A percentile compares a stretch with the other conserved stretches of the same genome.
These are phyloP conservation scores for Diaporthe nobilis DNA, from an alignment of 2,329 filamentous ascomycete genomes.

Conservation along the genomic window DNA sequence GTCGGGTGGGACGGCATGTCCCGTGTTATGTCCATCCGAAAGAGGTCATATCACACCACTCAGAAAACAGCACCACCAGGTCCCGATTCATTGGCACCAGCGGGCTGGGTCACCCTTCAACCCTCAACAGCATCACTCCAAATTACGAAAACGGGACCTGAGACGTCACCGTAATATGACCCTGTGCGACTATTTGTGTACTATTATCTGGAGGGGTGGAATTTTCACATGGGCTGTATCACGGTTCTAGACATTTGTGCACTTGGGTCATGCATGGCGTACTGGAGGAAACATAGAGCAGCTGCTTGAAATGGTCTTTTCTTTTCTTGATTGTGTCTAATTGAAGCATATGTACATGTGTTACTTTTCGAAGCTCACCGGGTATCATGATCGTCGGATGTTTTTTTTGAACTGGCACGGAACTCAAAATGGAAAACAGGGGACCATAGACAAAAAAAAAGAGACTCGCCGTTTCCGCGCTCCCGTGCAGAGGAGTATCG, in stretches of 20 bases:
- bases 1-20: neutral
- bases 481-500: neutral
- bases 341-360: slow-evolving; percentile 9
- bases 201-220: neutral
- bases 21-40: neutral
- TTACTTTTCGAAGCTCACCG: neutral
- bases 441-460: slow-evolving; percentile 7
- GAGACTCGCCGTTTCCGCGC: neutral
- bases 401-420: neutral
- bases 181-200: slow-evolving; percentile 25
- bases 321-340: neutral
- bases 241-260: slow-evolving; percentile 7
- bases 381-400: slow-evolving; percentile 4
- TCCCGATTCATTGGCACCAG: slow-evolving; percentile 23
- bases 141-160: neutral
- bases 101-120: slow-evolving; percentile 26
- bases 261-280: slow-evolving; percentile 6
- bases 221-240: neutral
- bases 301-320: neutral
- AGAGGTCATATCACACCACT: neutral
- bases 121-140: neutral
- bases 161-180: neutral
- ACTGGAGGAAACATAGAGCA: neutral
- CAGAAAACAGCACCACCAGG: neutral
- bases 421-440: slow-evolving; percentile 8